A percentile compares a stretch with the other conserved stretches of the same genome.
Conservation (phyloP, 2,329 filamentous ascomycete species). For the Pestalotiopsis sp. region DNA sequence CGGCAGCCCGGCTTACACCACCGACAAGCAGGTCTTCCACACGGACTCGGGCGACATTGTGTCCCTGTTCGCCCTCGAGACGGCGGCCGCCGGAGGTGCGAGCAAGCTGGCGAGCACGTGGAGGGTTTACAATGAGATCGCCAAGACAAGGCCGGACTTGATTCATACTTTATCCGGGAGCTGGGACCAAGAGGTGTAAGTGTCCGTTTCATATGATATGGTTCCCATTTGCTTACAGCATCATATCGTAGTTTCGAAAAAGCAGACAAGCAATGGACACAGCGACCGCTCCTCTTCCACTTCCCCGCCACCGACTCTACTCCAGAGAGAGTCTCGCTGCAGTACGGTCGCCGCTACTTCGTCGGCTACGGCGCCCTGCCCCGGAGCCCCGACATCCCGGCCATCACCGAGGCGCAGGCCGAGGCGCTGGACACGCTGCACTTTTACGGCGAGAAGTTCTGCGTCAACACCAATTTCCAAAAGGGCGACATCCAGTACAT, state of each 20-base stretch:
- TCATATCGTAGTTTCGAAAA: conserved; percentile 46
- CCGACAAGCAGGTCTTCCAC: conserved; percentile 65
- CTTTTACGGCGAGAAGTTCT: conserved; percentile 48
- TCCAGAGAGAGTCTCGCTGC: conserved; percentile 58
- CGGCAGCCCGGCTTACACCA: conserved; percentile 59
- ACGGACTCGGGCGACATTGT: conserved; percentile 63
- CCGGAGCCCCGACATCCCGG: conserved; percentile 54
- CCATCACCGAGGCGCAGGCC: conserved; percentile 54
- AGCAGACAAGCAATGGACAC: conserved; percentile 42
- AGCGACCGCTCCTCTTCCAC: conserved; percentile 57
- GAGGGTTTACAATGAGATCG: conserved; percentile 65
- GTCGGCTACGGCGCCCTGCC: conserved; percentile 59
- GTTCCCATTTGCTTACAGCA: not conserved
- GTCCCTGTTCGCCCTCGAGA: conserved; percentile 55
- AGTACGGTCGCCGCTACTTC: conserved; percentile 62
- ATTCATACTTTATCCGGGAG: conserved; percentile 55
- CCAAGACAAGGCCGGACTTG: conserved; percentile 58
- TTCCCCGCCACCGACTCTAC: conserved; percentile 45
- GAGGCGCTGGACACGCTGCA: conserved; percentile 55
- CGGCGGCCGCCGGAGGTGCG: conserved; percentile 55
- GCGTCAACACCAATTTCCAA: conserved; percentile 45
- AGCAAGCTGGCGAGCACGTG: conserved; percentile 60
- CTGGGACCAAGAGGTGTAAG: conserved; percentile 52
- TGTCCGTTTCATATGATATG: not conserved
- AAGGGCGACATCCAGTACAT: conserved; percentile 56